Evolutionary conservation across 176 grass and related monocot species (phyloP), one percentile per base, ranked within the genome.

Genomic region (Oryza longistaminata): DNA sequence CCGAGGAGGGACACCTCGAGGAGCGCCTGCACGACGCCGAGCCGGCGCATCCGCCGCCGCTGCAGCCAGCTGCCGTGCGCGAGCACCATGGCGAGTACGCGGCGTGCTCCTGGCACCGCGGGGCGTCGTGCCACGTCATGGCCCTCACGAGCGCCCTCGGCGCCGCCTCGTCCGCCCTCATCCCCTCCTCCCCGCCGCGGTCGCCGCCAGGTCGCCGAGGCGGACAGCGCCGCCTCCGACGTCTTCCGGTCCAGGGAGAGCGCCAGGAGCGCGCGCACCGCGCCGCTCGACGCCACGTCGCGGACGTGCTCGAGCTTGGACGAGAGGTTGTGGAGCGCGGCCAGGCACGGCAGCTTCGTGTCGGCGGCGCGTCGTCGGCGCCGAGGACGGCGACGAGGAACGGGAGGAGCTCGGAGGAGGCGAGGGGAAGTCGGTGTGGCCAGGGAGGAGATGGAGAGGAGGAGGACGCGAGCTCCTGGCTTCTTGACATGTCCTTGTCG

Each of bases 11-110:
- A 85, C 19, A 96, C 88, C 53, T 94, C 83, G 7, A 99, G 78
- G 4, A 95, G 73, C 39, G 87, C 91, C 40, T 85, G 90, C 88
- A 96, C 91, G 33, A 83, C 84, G 31, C 91, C 91, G 17, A 93
- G 70, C 64, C 15, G 73, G 3, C 45, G 87, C 93, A 98, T 86
- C 44, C 8, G 15, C 69, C 31, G 16, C 85, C 79, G 62, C 60
- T 84, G 73, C 72, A 15, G 71, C 13, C 24, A 68, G 66, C 88
- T 83, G 69, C 83, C 44, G 26, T 98, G 81, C 22, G 86, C 90
- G 24, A 99, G 79, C 76, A 89, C 91, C 91, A 98, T 92, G 64
- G 81, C 42, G 34, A 98, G 90, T 96, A 92, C n/a, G 87, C 71
- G 19, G 89, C 87, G 24, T 87, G 91, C 86, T 98, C 96, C 83